Conservation (phyloP, 1,284 basidiomycete genomes). For the Xerocomus minutiporus region DNA sequence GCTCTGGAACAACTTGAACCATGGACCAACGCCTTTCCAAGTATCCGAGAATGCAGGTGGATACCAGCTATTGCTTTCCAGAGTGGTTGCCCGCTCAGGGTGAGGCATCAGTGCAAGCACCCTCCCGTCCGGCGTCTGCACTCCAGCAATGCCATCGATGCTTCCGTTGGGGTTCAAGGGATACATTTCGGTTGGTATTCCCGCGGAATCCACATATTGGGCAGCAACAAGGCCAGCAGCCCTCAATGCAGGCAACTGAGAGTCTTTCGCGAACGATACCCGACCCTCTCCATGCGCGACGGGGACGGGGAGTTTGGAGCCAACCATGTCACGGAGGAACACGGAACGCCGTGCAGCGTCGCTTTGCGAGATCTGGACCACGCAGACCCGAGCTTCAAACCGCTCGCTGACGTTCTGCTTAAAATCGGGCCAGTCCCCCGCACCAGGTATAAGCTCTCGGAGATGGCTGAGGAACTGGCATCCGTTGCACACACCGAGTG, state of each 20-base stretch:
- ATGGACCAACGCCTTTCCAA: constrained; percentile 79
- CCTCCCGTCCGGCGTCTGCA: constrained; percentile 82
- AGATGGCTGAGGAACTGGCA: constrained; percentile 95
- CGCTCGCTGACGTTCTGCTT: constrained; percentile 86
- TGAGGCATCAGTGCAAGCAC: constrained; percentile 97
- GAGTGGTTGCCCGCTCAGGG: constrained; percentile 74
- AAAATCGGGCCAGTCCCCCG: constrained; percentile 85
- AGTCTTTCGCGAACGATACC: constrained; percentile 57
- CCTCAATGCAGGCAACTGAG: constrained; percentile 42
- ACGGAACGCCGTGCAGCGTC: constrained; percentile 60
- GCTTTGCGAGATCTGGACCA: constrained; percentile 71
- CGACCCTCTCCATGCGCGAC: constrained; percentile 97
- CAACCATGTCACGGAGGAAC: constrained; percentile 86
- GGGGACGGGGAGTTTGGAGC: constrained; percentile 84
- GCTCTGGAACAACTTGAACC: constrained; percentile 95
- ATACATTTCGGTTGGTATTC: constrained; percentile 68
- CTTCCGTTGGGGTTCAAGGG: constrained; percentile 97
- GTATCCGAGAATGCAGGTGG: constrained; percentile 50
- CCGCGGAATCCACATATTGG: constrained; percentile 73
- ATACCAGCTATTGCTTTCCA: constrained; percentile 88
- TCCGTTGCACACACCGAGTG: constrained; percentile 95
- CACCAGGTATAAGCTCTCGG: constrained; percentile 83
- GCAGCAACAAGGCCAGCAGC: constrained; percentile 57
- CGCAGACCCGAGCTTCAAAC: constrained; percentile 85
- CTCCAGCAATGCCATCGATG: constrained; percentile 81